Conservation (phyloP, 2,329 filamentous ascomycete species). For the Dothideomycetidae sp. region DNA sequence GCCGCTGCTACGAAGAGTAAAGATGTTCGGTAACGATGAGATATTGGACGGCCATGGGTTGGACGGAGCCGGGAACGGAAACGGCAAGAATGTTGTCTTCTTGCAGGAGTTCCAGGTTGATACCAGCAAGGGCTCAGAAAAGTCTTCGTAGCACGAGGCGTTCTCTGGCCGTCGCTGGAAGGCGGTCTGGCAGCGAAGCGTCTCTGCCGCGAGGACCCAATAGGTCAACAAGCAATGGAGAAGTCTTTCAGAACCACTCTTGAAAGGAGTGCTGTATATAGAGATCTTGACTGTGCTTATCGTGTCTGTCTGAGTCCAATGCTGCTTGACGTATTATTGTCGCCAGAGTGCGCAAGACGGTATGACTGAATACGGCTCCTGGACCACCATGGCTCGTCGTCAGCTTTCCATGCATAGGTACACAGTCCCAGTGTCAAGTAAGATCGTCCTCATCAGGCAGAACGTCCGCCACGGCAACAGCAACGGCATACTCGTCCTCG, state of each 20-base stretch:
- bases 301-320: too few species aligned
- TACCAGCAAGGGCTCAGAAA: background rate
- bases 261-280: background rate
- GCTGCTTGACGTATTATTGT: too few species aligned
- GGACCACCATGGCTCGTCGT: too few species aligned
- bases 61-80: background rate
- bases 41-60: background rate
- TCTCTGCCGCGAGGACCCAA: background rate
- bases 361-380: too few species aligned
- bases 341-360: too few species aligned
- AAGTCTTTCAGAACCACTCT: background rate
- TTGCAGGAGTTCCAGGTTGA: background rate
- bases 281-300: too few species aligned
- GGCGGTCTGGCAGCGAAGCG: background rate
- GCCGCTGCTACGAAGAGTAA: constrained; percentile 6
- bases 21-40: background rate
- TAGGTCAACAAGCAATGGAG: too few species aligned
- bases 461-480: constrained; percentile 46
- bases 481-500: constrained; percentile 56
- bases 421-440: too few species aligned
- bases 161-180: background rate
- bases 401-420: too few species aligned
- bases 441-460: too few species aligned
- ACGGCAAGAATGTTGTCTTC: background rate
- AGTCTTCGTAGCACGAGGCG: background rate